A percentile compares a stretch with the other conserved stretches of the same genome.
These are phyloP conservation scores for Diversispora epigaea DNA, from an alignment of 192 early-diverging fungal species.

Conservation along the genomic window DNA sequence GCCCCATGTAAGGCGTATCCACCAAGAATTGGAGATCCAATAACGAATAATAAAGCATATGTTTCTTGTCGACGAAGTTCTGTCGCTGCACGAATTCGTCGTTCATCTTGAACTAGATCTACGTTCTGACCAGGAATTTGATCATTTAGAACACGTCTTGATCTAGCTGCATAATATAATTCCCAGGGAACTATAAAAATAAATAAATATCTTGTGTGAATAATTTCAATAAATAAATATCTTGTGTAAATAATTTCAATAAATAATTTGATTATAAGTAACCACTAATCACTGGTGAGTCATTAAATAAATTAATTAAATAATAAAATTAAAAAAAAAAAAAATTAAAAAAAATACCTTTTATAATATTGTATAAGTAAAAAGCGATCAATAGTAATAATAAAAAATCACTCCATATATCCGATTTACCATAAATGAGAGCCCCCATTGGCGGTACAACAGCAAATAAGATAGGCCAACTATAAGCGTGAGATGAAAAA, in stretches of 20 bases:
- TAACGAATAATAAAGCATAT: constrained; percentile 46
- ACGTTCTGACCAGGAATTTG: constrained; percentile 29
- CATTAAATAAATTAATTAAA: neutral
- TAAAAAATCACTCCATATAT: constrained; percentile 60
- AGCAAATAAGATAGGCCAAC: constrained; percentile 61
- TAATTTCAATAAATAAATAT: neutral
- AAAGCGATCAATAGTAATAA: constrained; percentile 55
- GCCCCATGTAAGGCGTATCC: constrained; percentile 56
- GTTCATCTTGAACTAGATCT: constrained; percentile 39
- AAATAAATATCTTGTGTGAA: neutral
- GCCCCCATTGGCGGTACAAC: constrained; percentile 56
- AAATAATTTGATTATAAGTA: neutral
- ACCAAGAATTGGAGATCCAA: constrained; percentile 54
- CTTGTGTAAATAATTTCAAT: neutral
- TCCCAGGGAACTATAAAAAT: constrained; percentile 55
- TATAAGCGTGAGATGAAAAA: constrained; percentile 47
- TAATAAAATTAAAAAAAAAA: neutral
- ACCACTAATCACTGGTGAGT: too few relatives aligned
- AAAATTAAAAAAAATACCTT: constrained; percentile 46
- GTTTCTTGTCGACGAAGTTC: constrained; percentile 55
- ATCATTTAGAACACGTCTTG: constrained; percentile 44
- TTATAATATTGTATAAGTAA: constrained; percentile 61
- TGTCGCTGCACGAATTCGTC: constrained; percentile 36
- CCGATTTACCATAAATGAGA: constrained; percentile 57
- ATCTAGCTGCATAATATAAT: constrained; percentile 54